Evolutionary conservation across 352 stramenopile genomes (phyloP).

Genomic region (Phytopythium helicoides): DNA sequence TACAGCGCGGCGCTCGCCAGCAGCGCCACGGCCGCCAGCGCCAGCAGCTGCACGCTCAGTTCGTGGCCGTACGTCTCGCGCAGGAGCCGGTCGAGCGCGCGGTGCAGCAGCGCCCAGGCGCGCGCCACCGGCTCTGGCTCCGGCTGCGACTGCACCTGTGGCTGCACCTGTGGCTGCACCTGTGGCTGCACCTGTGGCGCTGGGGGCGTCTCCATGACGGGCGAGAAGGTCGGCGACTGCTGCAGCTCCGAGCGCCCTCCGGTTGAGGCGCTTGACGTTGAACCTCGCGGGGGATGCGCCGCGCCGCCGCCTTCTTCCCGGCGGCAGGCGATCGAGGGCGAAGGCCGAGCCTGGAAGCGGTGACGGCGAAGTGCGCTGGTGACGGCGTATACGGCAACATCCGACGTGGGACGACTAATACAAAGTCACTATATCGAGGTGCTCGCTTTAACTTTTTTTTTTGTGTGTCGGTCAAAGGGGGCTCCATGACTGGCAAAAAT

Average conservation of each 20-base stretch:
- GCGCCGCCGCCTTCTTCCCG: neutral
- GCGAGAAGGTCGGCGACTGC: no score
- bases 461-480: neutral
- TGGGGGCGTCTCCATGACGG: no score
- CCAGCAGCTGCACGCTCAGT: constrained; percentile 54
- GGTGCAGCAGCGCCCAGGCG: constrained; percentile 20
- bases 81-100: constrained; percentile 37
- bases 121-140: neutral
- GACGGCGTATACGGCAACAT: constrained; percentile 3
- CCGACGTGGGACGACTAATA: neutral
- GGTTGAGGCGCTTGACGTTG: constrained; percentile 3
- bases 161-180: neutral
- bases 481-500: constrained; percentile 1
- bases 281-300: neutral
- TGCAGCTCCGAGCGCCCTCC: no score
- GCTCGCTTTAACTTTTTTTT: neutral
- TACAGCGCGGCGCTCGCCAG: constrained; percentile 52
- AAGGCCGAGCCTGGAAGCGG: neutral
- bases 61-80: constrained; percentile 56
- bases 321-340: neutral
- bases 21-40: constrained; percentile 37
- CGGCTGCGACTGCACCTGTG: neutral
- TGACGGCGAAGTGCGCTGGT: neutral
- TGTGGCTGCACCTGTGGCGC: no score
- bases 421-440: neutral